Evolutionary conservation across 768 basidiomycete genomes (phyloP).

Genomic region (Panaeolus cyanescens): DNA sequence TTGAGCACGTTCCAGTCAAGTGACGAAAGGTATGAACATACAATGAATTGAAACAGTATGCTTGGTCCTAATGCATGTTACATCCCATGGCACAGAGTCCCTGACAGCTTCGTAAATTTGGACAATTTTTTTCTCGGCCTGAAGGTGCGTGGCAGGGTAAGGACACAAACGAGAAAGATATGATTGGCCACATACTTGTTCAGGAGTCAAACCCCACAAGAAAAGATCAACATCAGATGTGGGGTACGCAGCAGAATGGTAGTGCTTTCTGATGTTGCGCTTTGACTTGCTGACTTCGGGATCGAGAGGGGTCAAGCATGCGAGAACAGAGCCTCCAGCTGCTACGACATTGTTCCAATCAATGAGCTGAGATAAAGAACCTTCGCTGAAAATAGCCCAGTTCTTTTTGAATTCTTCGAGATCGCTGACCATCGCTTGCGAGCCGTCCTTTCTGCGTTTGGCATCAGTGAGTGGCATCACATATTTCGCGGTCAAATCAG

Average conservation of each 20-base stretch:
- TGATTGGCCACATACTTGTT: conserved; percentile 37
- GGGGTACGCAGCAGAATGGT: conserved; percentile 55
- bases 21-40: conserved; percentile 21
- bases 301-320: conserved; percentile 54
- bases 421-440: conserved; percentile 46
- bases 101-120: conserved; percentile 63
- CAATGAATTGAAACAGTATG: conserved; percentile 69
- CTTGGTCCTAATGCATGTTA: conserved; percentile 66
- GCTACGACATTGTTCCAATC: conserved; percentile 68
- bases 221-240: conserved; percentile 68
- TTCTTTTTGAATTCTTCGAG: conserved; percentile 65
- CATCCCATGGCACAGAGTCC: conserved; percentile 69
- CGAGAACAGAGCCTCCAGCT: conserved; percentile 64
- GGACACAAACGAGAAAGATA: neutral
- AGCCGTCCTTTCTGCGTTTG: conserved; percentile 50
- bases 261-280: conserved; percentile 57
- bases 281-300: conserved; percentile 52
- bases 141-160: neutral
- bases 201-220: conserved; percentile 57
- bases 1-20: neutral
- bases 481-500: conserved; percentile 47
- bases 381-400: conserved; percentile 65
- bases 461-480: conserved; percentile 52
- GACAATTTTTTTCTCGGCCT: conserved; percentile 63
- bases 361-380: conserved; percentile 55